These are phyloP conservation scores for Oryza punctata DNA, from an alignment of 176 grass and related monocot species.

Conservation along the genomic window DNA sequence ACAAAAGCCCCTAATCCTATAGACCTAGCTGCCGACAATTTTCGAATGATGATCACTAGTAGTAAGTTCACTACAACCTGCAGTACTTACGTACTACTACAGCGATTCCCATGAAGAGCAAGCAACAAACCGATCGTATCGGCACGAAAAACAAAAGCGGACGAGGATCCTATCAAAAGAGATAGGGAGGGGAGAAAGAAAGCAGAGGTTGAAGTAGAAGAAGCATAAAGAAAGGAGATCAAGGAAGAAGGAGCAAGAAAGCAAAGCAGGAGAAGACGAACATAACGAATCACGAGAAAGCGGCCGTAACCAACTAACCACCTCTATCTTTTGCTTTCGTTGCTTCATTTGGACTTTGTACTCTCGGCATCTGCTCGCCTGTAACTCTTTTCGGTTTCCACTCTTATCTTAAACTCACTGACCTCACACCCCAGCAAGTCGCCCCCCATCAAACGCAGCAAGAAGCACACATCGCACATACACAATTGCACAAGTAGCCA, in stretches of 20 bases:
- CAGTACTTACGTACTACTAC: too few relatives aligned
- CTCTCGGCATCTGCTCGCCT: neutral
- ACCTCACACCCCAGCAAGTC: conserved; percentile 34
- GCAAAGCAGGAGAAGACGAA: conserved; percentile 39
- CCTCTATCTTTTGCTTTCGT: conserved; percentile 74
- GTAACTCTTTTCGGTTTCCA: neutral
- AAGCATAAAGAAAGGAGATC: conserved; percentile 26
- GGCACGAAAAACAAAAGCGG: conserved; percentile 52
- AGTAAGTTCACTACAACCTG: neutral
- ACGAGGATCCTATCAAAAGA: conserved; percentile 18
- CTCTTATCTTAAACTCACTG: conserved; percentile 37
- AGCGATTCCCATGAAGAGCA: conserved; percentile 20
- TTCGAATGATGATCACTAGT: conserved; percentile 20
- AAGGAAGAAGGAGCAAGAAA: conserved; percentile 19
- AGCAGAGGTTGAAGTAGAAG: conserved; percentile 13
- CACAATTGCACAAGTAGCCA: neutral
- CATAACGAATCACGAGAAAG: conserved; percentile 92
- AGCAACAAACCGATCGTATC: conserved; percentile 56
- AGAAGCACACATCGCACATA: neutral
- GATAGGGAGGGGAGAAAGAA: neutral
- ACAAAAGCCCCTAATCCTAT: neutral
- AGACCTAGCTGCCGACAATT: conserved; percentile 16
- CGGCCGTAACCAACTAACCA: conserved; percentile 46
- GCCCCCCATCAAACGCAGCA: neutral
- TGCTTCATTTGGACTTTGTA: conserved; percentile 72